Evolutionary conservation across 1,139 yeast genomes (phyloP), one percentile per base, ranked within the genome.

Genomic region (Sugiyamaella castrensis): DNA sequence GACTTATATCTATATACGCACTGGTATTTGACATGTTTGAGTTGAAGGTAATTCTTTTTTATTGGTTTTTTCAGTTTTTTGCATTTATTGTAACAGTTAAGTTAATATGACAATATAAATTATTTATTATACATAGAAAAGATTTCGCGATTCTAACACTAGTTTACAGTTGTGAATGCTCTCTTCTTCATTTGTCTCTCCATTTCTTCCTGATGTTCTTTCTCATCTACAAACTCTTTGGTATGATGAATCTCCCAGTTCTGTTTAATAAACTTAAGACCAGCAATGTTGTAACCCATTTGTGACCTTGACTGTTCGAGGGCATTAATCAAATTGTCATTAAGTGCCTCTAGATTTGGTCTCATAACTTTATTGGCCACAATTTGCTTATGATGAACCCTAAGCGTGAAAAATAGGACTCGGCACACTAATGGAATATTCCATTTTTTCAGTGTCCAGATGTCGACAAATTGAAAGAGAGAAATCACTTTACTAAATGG

Each of bases 211-310:
- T 70, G 70, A 63, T 77, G 82, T 57, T 82, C 87, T 31, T 73
- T 75, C 49, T 82, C 89, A 57, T 87, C 96, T 46, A 79, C 77
- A 63, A 83, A 91, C 64, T 84, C 88, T 37, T 79, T 74, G 55
- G 79, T 81, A 64, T 91, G 98, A 43, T 75, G 75, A 60, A 82
- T 69, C 51, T 80, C 79, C 97, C 97, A 91, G 66, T 86, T 91
- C 43, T 77, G 79, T 62, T 81, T 82, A 53, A 86, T 70, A 59
- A 80, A 85, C 59, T 77, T 79, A 66, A 92, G 73, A 1, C 96
- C 98, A 52, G 87, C 92, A 30, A 88, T 74, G 62, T 94, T 94
- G 71, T 79, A 84, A n/a, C 97, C 98, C 49, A 92, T 73, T 52
- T 79, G 82, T 48, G 76, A 73, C 27, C 79, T 73, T 16, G 81